These are phyloP conservation scores for Calonectria ilicicola DNA, from an alignment of 2,329 filamentous ascomycete genomes.

Conservation along the genomic window DNA sequence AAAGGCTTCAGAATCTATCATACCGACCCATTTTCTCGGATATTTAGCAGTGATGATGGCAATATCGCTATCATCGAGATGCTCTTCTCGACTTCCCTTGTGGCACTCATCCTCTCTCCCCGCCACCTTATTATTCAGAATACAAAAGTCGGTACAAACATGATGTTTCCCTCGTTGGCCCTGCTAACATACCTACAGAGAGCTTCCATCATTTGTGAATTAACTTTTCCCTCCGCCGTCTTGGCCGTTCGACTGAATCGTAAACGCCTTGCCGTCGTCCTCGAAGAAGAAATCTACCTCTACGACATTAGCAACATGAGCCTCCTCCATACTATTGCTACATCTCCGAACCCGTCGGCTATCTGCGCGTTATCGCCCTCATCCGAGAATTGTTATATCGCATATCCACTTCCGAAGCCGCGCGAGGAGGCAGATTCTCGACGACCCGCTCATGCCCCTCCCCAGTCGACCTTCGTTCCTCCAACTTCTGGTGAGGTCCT, in stretches of 20 bases:
- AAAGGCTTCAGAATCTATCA: slow-evolving; percentile 97
- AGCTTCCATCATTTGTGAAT: slow-evolving; percentile 92
- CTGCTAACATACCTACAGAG: slow-evolving; percentile 55
- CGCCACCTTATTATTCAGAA: slow-evolving; percentile 96
- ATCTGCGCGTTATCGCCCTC: slow-evolving; percentile 95
- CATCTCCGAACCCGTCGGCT: slow-evolving; percentile 90
- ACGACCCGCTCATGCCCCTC: slow-evolving; percentile 85
- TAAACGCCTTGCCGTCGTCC: slow-evolving; percentile 90
- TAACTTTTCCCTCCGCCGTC: slow-evolving; percentile 97
- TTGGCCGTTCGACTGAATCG: slow-evolving; percentile 93
- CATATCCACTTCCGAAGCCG: slow-evolving; percentile 87
- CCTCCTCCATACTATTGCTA: slow-evolving; percentile 90
- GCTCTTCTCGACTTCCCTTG: slow-evolving; percentile 97
- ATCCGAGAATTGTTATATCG: slow-evolving; percentile 95
- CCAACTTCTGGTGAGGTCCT: slow-evolving; percentile 93
- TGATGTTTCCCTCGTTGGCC: not conserved
- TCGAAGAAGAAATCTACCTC: slow-evolving; percentile 96
- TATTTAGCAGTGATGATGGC: slow-evolving; percentile 93
- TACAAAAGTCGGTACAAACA: slow-evolving; percentile 77
- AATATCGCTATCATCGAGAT: slow-evolving; percentile 98
- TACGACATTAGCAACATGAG: slow-evolving; percentile 99
- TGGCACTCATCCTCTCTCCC: slow-evolving; percentile 92
- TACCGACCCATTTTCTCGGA: slow-evolving; percentile 95
- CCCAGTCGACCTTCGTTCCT: slow-evolving; percentile 80
- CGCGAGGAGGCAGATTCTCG: slow-evolving; percentile 69